These are phyloP conservation scores for Hyaloscypha bicolor DNA, from an alignment of 495 filamentous ascomycete species.

Conservation along the genomic window DNA sequence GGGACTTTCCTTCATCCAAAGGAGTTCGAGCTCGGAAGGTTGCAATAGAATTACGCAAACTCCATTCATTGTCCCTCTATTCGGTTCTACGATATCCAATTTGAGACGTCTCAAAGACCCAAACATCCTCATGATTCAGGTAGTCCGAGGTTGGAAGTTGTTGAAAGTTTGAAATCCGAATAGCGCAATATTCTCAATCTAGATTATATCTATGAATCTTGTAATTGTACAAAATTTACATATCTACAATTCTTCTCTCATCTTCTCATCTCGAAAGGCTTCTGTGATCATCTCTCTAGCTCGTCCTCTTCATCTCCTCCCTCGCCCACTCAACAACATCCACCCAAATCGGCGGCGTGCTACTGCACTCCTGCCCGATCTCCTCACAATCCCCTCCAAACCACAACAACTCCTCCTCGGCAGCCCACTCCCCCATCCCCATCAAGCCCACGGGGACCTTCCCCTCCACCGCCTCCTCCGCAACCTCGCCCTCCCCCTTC, in stretches of 20 bases:
- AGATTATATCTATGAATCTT: neutral
- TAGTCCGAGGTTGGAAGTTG: too few relatives aligned
- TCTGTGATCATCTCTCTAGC: neutral
- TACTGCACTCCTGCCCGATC: conserved; percentile 43
- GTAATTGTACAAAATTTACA: neutral
- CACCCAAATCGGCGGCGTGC: conserved; percentile 45
- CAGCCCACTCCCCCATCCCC: conserved; percentile 88
- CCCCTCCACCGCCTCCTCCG: conserved; percentile 32
- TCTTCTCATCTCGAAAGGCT: too few relatives aligned
- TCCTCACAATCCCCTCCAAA: conserved; percentile 73
- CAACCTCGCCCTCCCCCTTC: conserved; percentile 8
- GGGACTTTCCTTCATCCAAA: too few relatives aligned
- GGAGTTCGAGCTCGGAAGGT: too few relatives aligned
- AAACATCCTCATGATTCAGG: too few relatives aligned
- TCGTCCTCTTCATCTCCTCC: conserved; percentile 16
- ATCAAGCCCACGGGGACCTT: conserved; percentile 75
- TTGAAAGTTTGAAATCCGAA: too few relatives aligned
- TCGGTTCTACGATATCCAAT: too few relatives aligned
- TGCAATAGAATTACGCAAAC: too few relatives aligned
- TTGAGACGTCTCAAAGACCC: too few relatives aligned
- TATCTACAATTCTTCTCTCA: neutral
- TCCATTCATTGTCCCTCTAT: too few relatives aligned
- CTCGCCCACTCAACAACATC: conserved; percentile 36
- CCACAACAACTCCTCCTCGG: conserved; percentile 74
- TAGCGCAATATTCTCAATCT: too few relatives aligned